phyloP scores from a whole-genome alignment of 2,329 filamentous ascomycete genomes.

The Paraconiothyrium brasiliense region DNA sequence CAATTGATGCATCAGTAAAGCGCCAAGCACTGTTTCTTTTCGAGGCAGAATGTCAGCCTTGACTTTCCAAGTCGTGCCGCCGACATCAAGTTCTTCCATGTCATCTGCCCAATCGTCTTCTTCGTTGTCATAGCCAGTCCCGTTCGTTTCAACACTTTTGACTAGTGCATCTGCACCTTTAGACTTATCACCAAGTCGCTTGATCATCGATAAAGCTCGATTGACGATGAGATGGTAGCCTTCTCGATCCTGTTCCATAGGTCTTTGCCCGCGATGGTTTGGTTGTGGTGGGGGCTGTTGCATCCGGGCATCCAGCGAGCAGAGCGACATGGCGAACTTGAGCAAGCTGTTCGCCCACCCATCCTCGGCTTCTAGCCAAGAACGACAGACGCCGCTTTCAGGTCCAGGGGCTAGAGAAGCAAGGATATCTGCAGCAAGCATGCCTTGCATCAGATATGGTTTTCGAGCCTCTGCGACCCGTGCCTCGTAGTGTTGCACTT shows the following conservation, averaged over 20 bases:
- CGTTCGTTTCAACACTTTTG: constrained; percentile 39
- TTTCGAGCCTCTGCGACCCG: constrained; percentile 83
- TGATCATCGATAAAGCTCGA: constrained; percentile 58
- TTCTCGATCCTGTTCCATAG: constrained; percentile 45
- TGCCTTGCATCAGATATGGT: constrained; percentile 88
- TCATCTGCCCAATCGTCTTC: constrained; percentile 42
- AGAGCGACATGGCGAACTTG: constrained; percentile 75
- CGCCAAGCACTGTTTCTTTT: constrained; percentile 57
- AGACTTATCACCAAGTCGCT: constrained; percentile 57
- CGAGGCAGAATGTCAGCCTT: constrained; percentile 56
- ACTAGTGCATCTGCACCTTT: constrained; percentile 47
- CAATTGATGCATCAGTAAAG: constrained; percentile 54
- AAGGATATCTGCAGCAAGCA: constrained; percentile 89
- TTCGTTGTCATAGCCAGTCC: constrained; percentile 33
- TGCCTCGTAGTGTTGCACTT: constrained; percentile 55
- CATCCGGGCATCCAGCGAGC: constrained; percentile 39
- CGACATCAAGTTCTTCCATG: constrained; percentile 45
- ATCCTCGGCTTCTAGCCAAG: constrained; percentile 85
- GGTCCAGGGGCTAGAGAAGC: constrained; percentile 75
- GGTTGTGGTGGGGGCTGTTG: constrained; percentile 39
- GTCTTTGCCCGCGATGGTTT: constrained; percentile 41
- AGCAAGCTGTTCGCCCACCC: constrained; percentile 85
- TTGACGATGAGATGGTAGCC: constrained; percentile 54
- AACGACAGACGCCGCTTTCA: constrained; percentile 76
- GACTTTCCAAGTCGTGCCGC: constrained; percentile 45